Evolutionary conservation across 805 yeast species (phyloP), one percentile per base, ranked within the genome.

Genomic region (Teunomyces aglyptinius): DNA sequence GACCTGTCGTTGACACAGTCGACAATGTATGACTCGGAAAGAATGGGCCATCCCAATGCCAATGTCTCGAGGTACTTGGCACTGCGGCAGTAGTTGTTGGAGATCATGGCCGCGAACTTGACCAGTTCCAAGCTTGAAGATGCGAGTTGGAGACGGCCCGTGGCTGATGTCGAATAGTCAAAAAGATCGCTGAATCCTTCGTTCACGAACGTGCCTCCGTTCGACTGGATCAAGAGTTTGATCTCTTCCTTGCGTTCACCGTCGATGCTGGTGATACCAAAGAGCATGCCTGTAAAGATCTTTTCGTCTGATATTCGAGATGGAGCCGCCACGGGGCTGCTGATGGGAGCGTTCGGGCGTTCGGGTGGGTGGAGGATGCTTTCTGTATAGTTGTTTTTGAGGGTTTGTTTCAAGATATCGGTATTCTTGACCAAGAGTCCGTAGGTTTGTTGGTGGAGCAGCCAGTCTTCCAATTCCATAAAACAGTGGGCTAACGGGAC

Each of bases 1-100:
- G 49, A 24, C 2, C 54, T 47, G 41, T 59, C 57, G 1, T 57
- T 52, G 2, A 78, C 54, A 46, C 85, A 75, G 48, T 83, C 85
- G 5, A 62, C 59, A 3, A 89, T 67, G 52, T 77, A 89, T 6
- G 64, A 58, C 46, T 77, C 76, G 2, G 88, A 82, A 26, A 90
- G 57, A 15, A 86, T 76, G 2, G 97, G 97, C 96, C 96, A 89
- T 2, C 92, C 91, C 38, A 89, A 59, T 0, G 92, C 87, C 13
- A 89, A 61, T 2, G 85, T 81, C 57, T 88, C 94, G 7, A 90
- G 60, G 59, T 85, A 90, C 57, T 89, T 90, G 6, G 83, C 74
- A 41, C 90, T 87, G 31, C 96, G 68, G 15, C 79, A 71, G 47
- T 77, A 75, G 26, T 72, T 73, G 32, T 75, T 75, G 0, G 92